Evolutionary conservation across 192 early-diverging fungal species (phyloP).

Genomic region (Entrophospora sp.): DNA sequence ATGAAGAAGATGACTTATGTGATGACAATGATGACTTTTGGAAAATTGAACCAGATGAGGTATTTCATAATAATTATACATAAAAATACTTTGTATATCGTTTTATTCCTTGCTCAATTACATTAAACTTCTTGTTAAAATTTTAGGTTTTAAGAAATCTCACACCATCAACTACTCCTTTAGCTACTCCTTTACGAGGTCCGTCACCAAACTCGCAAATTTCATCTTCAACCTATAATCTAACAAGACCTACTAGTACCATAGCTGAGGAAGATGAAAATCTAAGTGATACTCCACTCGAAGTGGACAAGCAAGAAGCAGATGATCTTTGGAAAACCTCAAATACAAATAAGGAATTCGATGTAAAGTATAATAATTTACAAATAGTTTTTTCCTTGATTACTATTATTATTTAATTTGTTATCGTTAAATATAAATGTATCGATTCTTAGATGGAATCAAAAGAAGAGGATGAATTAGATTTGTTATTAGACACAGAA

Average conservation of each 20-base stretch:
- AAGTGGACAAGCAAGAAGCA: conserved; percentile 14
- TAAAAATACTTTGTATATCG: not conserved
- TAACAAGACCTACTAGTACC: not conserved
- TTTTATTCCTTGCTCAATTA: not conserved
- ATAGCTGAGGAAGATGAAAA: conserved; percentile 15
- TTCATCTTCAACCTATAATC: not conserved
- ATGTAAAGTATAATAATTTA: too few species aligned
- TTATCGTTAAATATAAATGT: not conserved
- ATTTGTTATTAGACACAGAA: conserved; percentile 8
- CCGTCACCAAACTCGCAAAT: conserved; percentile 2
- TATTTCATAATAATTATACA: not conserved
- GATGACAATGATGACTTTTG: conserved; percentile 16
- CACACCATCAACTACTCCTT: conserved; percentile 11
- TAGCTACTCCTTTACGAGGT: conserved; percentile 3
- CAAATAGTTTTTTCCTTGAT: not conserved
- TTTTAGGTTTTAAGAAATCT: conserved; percentile 8
- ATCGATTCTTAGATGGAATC: not conserved
- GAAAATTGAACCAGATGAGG: conserved; percentile 19
- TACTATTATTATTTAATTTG: not conserved
- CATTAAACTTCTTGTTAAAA: not conserved
- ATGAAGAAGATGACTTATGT: not conserved
- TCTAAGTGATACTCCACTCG: conserved; percentile 12
- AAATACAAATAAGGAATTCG: not conserved
- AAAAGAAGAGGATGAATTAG: conserved; percentile 11
- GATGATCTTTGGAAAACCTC: conserved; percentile 11